phyloP scores from a whole-genome alignment of 768 basidiomycete species.

The Auricularia cornea region DNA sequence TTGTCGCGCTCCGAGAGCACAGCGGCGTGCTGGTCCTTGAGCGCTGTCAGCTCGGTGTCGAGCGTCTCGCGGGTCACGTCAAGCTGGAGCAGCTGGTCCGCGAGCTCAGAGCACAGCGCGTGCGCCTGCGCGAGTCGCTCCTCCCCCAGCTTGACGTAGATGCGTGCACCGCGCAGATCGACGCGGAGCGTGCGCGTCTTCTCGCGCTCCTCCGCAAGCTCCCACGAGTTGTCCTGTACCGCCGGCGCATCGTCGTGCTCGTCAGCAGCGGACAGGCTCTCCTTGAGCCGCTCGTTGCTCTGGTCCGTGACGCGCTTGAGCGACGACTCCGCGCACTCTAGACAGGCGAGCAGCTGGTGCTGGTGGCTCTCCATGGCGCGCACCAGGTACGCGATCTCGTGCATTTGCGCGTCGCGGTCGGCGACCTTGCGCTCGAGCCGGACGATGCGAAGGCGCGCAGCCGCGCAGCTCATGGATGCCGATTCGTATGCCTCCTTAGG shows the following conservation, averaged over 20 bases:
- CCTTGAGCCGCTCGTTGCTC: background rate
- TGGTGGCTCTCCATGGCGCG: constrained; percentile 20
- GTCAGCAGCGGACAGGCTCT: background rate
- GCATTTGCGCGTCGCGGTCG: constrained; percentile 58
- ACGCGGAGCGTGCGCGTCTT: background rate
- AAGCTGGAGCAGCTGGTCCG: background rate
- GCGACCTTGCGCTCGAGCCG: constrained; percentile 62
- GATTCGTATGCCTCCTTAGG: background rate
- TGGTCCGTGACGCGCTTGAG: background rate
- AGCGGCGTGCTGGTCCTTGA: background rate
- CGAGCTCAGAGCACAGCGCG: background rate
- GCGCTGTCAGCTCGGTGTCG: background rate
- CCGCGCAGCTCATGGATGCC: constrained; percentile 20
- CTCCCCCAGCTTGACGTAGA: background rate
- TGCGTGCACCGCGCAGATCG: background rate
- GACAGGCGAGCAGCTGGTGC: background rate
- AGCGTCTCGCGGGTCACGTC: background rate
- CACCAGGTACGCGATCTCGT: constrained; percentile 54
- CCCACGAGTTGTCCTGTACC: background rate
- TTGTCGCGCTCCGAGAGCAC: background rate
- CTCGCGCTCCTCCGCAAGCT: background rate
- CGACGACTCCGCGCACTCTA: background rate
- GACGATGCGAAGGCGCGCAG: constrained; percentile 33
- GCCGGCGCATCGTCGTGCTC: background rate
- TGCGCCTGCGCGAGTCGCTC: background rate